Conservation (phyloP, 768 basidiomycete species). For the Neoboletus subvelutipes region DNA sequence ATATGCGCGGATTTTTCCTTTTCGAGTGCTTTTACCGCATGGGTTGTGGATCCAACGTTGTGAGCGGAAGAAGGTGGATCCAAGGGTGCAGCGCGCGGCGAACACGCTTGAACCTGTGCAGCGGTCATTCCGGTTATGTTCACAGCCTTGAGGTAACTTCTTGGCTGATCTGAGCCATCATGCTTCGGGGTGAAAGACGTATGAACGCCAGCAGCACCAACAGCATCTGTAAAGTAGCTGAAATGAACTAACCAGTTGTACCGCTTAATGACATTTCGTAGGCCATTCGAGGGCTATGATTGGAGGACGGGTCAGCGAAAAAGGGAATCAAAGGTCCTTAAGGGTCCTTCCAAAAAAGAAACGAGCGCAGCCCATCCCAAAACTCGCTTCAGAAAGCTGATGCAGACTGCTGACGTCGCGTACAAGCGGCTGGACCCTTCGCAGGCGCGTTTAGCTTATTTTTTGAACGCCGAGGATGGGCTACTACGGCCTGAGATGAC, state of each 20-base stretch:
- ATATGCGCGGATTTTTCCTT: conserved; percentile 20
- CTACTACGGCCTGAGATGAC: conserved; percentile 22
- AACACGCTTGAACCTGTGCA: neutral
- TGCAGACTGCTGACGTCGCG: neutral
- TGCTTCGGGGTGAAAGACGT: neutral
- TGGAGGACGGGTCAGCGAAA: no score
- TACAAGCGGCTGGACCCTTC: neutral
- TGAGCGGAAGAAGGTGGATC: neutral
- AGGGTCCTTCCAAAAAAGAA: no score
- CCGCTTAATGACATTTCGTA: no score
- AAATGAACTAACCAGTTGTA: no score
- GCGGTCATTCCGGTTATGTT: neutral
- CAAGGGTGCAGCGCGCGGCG: neutral
- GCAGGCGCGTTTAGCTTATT: conserved; percentile 31
- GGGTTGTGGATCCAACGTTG: neutral
- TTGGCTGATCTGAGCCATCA: neutral
- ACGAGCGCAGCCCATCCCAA: no score
- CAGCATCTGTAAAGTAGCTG: no score
- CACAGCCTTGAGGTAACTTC: neutral
- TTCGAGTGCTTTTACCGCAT: neutral
- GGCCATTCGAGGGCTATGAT: no score
- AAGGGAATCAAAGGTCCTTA: no score
- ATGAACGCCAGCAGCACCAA: neutral
- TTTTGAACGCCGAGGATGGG: conserved; percentile 47
- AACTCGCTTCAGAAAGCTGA: no score